These are phyloP conservation scores for Cryptococcus sp. DNA, from an alignment of 1,284 basidiomycete genomes.

Conservation along the genomic window DNA sequence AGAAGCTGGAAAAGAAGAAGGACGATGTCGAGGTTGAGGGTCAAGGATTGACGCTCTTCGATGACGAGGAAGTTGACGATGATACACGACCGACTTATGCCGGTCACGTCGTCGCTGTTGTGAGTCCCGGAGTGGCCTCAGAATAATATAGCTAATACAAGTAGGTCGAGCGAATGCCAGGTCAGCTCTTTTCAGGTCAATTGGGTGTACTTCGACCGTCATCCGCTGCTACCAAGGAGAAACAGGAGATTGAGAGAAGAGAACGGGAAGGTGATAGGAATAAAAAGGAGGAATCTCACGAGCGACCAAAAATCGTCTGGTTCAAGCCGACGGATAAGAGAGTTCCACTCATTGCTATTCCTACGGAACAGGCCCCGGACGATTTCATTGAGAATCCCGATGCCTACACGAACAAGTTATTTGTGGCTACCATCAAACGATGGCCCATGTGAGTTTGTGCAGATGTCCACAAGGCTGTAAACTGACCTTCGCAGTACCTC, in stretches of 20 bases:
- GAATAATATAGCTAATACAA: not conserved
- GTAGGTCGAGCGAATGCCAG: slow-evolving; percentile 86
- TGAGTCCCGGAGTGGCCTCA: slow-evolving; percentile 10
- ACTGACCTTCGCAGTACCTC: slow-evolving; percentile 63
- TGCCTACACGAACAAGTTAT: slow-evolving; percentile 81
- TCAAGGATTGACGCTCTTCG: slow-evolving; percentile 90
- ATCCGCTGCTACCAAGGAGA: slow-evolving; percentile 97
- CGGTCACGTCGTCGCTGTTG: slow-evolving; percentile 96
- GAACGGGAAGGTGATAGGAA: slow-evolving; percentile 80
- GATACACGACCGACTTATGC: slow-evolving; percentile 81
- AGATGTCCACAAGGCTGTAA: not conserved
- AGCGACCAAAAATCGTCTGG: slow-evolving; percentile 97
- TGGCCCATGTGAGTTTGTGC: slow-evolving; percentile 52
- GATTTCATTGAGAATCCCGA: slow-evolving; percentile 96
- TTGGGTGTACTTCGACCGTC: slow-evolving; percentile 92
- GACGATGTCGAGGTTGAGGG: slow-evolving; percentile 99
- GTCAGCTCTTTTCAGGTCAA: slow-evolving; percentile 96
- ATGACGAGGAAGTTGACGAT: slow-evolving; percentile 97
- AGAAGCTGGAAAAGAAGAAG: slow-evolving; percentile 99
- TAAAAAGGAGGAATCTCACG: slow-evolving; percentile 59
- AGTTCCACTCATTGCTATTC: slow-evolving; percentile 97
- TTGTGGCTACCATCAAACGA: slow-evolving; percentile 98
- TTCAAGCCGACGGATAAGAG: slow-evolving; percentile 99
- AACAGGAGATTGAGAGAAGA: slow-evolving; percentile 94
- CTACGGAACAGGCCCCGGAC: slow-evolving; percentile 94